Conservation (phyloP, 148 eudicot genomes). For the Nyssa sinensis region DNA sequence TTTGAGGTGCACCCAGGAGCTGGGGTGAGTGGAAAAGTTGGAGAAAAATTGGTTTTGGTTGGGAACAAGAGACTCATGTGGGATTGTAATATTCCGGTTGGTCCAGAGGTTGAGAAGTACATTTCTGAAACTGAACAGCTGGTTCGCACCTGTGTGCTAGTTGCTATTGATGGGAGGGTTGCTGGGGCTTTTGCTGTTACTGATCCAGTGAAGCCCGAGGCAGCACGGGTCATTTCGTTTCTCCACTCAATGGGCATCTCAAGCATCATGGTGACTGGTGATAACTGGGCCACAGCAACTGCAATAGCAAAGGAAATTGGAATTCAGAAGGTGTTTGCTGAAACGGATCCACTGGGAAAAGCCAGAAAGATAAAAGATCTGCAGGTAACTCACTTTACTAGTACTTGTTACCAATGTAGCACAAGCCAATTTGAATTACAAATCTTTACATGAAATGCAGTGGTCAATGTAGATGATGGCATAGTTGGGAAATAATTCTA, state of each 20-base stretch:
- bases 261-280: conserved; percentile 97
- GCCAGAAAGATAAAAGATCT: conserved; percentile 85
- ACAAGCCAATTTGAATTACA: neutral
- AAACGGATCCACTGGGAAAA: conserved; percentile 90
- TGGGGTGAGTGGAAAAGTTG: conserved; percentile 86
- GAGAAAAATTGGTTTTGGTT: conserved; percentile 61
- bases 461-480: neutral
- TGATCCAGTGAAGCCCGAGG: conserved; percentile 96
- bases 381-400: conserved; percentile 56
- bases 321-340: conserved; percentile 75
- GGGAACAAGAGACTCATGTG: conserved; percentile 91
- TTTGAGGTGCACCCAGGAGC: conserved; percentile 94
- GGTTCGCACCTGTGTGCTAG: conserved; percentile 85
- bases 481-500: neutral
- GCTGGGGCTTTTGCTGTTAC: conserved; percentile 94
- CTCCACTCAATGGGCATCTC: conserved; percentile 72
- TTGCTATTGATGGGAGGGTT: conserved; percentile 69
- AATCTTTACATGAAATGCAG: neutral
- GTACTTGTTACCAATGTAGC: neutral
- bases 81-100: conserved; percentile 48
- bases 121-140: conserved; percentile 59
- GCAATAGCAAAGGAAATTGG: conserved; percentile 87
- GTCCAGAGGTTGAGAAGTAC: conserved; percentile 54
- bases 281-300: conserved; percentile 90
- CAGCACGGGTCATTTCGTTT: conserved; percentile 60